phyloP scores from a whole-genome alignment of 768 basidiomycete genomes.

The Suillus hirtellus region DNA sequence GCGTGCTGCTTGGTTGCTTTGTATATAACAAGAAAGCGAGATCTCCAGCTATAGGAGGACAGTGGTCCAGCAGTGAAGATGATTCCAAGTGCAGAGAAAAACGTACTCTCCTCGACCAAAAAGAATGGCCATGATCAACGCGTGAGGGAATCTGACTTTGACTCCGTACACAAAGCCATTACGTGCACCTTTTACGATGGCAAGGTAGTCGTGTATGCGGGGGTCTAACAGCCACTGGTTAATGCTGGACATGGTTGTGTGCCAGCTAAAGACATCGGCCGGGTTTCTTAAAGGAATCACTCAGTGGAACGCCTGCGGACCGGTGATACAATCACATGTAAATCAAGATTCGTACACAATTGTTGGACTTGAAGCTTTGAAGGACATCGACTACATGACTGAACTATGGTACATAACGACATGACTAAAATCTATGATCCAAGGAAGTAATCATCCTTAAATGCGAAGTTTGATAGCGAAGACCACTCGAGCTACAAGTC shows the following conservation, averaged over 20 bases:
- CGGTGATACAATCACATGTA: slow-evolving; percentile 31
- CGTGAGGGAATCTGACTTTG: slow-evolving; percentile 94
- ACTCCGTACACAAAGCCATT: slow-evolving; percentile 90
- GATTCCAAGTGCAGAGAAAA: slow-evolving; percentile 8
- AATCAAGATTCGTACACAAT: not conserved
- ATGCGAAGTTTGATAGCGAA: slow-evolving; percentile 47
- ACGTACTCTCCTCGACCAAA: slow-evolving; percentile 92
- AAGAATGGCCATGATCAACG: slow-evolving; percentile 92
- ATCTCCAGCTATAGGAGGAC: slow-evolving; percentile 57
- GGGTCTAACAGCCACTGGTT: slow-evolving; percentile 50
- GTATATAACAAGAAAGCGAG: slow-evolving; percentile 69
- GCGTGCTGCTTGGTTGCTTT: slow-evolving; percentile 90
- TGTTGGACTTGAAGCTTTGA: not conserved
- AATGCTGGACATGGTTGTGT: slow-evolving; percentile 26
- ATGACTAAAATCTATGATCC: not conserved
- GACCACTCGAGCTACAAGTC: slow-evolving; percentile 58
- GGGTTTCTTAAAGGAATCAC: not conserved
- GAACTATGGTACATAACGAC: slow-evolving; percentile 1
- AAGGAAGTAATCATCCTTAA: slow-evolving; percentile 57
- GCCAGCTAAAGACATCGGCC: not conserved
- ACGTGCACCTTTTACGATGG: slow-evolving; percentile 91
- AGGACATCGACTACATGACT: not conserved
- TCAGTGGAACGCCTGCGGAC: not conserved
- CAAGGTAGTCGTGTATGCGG: slow-evolving; percentile 84
- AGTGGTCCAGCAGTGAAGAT: slow-evolving; percentile 12